These are phyloP conservation scores for Fusarium napiforme DNA, from an alignment of 2,329 filamentous ascomycete species.

Conservation along the genomic window DNA sequence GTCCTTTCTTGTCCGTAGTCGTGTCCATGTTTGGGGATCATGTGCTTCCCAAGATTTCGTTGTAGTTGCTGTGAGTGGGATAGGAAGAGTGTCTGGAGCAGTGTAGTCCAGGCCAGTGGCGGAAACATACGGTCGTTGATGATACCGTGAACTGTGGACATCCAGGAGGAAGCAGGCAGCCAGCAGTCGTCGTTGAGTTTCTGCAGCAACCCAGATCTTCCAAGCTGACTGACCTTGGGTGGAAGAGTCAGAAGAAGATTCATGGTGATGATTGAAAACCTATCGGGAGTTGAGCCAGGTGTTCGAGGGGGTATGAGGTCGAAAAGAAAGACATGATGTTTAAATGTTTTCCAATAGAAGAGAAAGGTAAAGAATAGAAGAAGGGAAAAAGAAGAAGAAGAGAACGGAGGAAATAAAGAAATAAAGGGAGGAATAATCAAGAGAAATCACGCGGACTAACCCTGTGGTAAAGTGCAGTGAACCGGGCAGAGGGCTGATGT, in stretches of 20 bases:
- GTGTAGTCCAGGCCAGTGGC: constrained; percentile 52
- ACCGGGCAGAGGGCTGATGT: constrained; percentile 60
- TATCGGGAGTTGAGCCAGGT: constrained; percentile 50
- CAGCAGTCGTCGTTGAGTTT: constrained; percentile 65
- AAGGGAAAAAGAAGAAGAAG: neutral
- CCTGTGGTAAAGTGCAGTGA: constrained; percentile 63
- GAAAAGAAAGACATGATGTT: constrained; percentile 47
- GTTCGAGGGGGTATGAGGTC: constrained; percentile 8
- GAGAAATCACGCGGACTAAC: constrained; percentile 55
- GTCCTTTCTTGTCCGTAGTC: constrained; percentile 44
- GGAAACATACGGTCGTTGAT: constrained; percentile 58
- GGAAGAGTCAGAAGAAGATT: constrained; percentile 38
- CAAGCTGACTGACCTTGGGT: constrained; percentile 53
- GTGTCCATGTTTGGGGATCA: constrained; percentile 58
- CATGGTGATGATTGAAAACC: constrained; percentile 52
- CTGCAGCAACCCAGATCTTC: constrained; percentile 63
- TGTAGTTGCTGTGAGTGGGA: constrained; percentile 60
- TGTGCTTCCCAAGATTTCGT: constrained; percentile 61
- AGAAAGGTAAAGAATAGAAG: constrained; percentile 36
- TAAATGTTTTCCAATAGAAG: constrained; percentile 42
- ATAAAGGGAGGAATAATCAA: constrained; percentile 7
- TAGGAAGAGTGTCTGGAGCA: constrained; percentile 50
- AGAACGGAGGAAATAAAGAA: neutral
- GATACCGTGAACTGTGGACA: constrained; percentile 64
- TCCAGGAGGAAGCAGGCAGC: constrained; percentile 68